These are phyloP conservation scores for Magnolia officinalis DNA, from an alignment of 164 flowering plant species.

Conservation along the genomic window DNA sequence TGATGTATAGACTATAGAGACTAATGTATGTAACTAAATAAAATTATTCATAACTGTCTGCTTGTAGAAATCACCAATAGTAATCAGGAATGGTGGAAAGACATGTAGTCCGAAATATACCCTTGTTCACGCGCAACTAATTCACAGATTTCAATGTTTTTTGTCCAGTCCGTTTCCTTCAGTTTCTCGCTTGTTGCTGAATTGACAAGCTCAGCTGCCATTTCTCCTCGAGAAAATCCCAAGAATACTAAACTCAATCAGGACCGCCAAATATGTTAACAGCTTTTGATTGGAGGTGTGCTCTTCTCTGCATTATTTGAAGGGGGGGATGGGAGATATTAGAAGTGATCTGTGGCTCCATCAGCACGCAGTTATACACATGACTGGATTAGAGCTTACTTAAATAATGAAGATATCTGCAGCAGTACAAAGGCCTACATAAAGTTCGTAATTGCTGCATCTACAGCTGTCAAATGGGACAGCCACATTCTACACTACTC, in stretches of 20 bases:
- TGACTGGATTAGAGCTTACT: not conserved
- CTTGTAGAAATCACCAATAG: not conserved
- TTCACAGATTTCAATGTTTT: constrained; percentile 87
- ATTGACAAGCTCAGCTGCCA: constrained; percentile 82
- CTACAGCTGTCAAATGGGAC: no score
- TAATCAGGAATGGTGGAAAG: not conserved
- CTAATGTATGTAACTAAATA: not conserved
- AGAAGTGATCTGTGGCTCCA: not conserved
- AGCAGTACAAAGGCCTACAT: no score
- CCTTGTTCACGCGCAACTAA: constrained; percentile 65
- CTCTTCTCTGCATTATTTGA: not conserved
- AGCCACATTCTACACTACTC: no score
- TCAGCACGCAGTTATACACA: not conserved
- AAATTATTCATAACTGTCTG: not conserved
- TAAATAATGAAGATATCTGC: no score
- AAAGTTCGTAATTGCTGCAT: no score
- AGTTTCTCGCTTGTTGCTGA: constrained; percentile 84
- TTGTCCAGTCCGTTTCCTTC: constrained; percentile 78
- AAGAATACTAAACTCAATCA: no score
- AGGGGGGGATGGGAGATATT: no score
- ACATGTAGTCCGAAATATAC: constrained; percentile 27
- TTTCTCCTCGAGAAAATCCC: constrained; percentile 4
- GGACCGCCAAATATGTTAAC: not conserved
- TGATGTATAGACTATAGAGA: no score
- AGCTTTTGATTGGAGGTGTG: not conserved